These are phyloP conservation scores for Globisporangium nagaii DNA, from an alignment of 352 stramenopile genomes.

Conservation along the genomic window DNA sequence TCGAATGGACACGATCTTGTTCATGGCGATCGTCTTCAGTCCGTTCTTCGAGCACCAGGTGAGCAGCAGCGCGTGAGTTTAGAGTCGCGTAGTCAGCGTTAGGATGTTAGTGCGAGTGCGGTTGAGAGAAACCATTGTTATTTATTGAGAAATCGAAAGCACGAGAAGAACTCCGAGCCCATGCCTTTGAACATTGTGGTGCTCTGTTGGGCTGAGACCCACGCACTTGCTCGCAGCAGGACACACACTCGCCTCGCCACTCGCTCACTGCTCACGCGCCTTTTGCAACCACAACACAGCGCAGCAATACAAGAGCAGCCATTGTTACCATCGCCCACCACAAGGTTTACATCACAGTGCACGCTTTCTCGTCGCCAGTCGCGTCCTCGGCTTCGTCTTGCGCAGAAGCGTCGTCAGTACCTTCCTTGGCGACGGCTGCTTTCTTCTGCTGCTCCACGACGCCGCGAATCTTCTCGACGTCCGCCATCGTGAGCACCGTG, in stretches of 20 bases:
- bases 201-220: too few species aligned
- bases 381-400: not conserved
- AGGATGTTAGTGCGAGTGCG: not conserved
- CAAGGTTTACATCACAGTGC: conserved; percentile 8
- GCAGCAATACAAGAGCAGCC: too few species aligned
- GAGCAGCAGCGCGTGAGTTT: conserved; percentile 12
- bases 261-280: too few species aligned
- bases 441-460: conserved; percentile 37
- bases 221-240: too few species aligned
- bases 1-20: conserved; percentile 50
- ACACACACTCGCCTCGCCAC: too few species aligned
- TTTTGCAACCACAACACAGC: not conserved
- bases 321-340: too few species aligned
- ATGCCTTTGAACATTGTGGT: too few species aligned
- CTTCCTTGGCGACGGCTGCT: conserved; percentile 2
- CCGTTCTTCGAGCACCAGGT: conserved; percentile 38
- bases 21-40: conserved; percentile 51
- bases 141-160: too few species aligned
- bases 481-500: conserved; percentile 70
- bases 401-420: conserved; percentile 9
- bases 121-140: conserved; percentile 2
- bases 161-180: too few species aligned
- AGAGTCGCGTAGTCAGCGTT: not conserved
- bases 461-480: conserved; percentile 60
- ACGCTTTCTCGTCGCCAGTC: conserved; percentile 13